Percentiles rank a stretch among this genome's conserved stretches.
Evolutionary conservation across 148 eudicot species (phyloP).

Genomic region (Heliosperma pusillum): DNA sequence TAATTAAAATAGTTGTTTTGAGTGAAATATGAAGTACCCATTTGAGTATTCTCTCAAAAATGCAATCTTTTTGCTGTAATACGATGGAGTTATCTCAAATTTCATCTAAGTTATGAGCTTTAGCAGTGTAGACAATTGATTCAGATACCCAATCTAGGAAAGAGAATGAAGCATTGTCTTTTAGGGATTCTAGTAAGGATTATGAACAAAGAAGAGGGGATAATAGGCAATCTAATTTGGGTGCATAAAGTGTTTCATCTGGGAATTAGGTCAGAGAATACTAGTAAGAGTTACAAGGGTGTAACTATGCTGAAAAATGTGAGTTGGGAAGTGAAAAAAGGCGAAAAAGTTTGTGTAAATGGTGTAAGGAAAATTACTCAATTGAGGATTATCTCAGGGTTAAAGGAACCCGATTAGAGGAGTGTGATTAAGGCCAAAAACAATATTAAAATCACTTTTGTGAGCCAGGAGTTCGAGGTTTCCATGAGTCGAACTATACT

Average conservation of each 20-base stretch:
- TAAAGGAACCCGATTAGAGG: constrained; percentile 87
- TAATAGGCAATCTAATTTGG: constrained; percentile 42
- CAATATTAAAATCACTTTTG: constrained; percentile 76
- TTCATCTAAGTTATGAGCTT: constrained; percentile 39
- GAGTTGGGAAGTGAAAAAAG: constrained; percentile 92
- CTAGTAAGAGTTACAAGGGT: constrained; percentile 75
- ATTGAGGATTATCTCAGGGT: constrained; percentile 80
- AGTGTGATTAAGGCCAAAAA: constrained; percentile 79
- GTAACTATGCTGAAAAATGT: constrained; percentile 75
- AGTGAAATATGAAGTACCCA: not conserved
- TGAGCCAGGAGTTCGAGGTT: constrained; percentile 97
- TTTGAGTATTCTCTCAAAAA: not conserved
- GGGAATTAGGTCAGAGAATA: constrained; percentile 83
- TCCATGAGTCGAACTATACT: constrained; percentile 65
- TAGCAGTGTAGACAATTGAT: constrained; percentile 43
- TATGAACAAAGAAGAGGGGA: constrained; percentile 34
- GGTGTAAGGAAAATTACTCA: constrained; percentile 98
- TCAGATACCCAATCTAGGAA: constrained; percentile 33
- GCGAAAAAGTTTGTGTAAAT: constrained; percentile 94
- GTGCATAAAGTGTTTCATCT: constrained; percentile 85
- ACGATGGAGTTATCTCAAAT: constrained; percentile 31
- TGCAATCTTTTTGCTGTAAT: not conserved
- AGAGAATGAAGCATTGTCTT: constrained; percentile 70
- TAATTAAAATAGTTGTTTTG: constrained; percentile 8
- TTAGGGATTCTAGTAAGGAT: constrained; percentile 32